Evolutionary conservation across 129 eudicot species (phyloP).

Genomic region (Gnaphalium uliginosum): DNA sequence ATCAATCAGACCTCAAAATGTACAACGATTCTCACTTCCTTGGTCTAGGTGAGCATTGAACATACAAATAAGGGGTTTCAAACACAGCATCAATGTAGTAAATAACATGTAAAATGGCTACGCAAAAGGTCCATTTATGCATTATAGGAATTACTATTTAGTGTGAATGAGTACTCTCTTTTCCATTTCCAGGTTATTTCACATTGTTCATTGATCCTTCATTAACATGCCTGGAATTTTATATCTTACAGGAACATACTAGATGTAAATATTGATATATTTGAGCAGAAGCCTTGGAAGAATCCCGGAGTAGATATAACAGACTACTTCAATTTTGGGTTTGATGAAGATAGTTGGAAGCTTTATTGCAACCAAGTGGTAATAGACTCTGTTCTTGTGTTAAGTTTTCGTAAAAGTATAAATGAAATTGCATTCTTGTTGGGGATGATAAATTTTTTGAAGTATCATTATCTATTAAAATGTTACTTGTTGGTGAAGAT

Average conservation of each 20-base stretch:
- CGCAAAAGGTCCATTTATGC: not conserved
- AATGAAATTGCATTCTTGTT: not conserved
- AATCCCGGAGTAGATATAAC: constrained; percentile 60
- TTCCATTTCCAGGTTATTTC: not conserved
- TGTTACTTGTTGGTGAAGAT: constrained; percentile 3
- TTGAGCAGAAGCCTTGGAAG: constrained; percentile 68
- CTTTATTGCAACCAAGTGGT: constrained; percentile 68
- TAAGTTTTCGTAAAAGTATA: not conserved
- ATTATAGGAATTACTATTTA: constrained; percentile 12
- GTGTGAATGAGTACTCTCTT: not conserved
- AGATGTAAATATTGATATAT: constrained; percentile 61
- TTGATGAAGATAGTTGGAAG: constrained; percentile 74
- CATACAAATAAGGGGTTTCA: constrained; percentile 4
- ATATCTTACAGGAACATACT: constrained; percentile 59
- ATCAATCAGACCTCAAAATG: constrained; percentile 34
- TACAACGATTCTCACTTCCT: constrained; percentile 57
- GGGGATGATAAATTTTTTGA: constrained; percentile 4
- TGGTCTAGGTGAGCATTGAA: constrained; percentile 47
- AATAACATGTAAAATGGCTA: not conserved
- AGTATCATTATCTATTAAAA: not conserved
- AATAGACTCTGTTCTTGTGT: constrained; percentile 23
- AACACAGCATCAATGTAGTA: not conserved
- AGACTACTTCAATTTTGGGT: constrained; percentile 75
- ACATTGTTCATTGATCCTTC: not conserved
- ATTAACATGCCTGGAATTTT: constrained; percentile 17